phyloP scores from a whole-genome alignment of 176 grass and related monocot genomes.

The Bolboschoenus planiculmis region DNA sequence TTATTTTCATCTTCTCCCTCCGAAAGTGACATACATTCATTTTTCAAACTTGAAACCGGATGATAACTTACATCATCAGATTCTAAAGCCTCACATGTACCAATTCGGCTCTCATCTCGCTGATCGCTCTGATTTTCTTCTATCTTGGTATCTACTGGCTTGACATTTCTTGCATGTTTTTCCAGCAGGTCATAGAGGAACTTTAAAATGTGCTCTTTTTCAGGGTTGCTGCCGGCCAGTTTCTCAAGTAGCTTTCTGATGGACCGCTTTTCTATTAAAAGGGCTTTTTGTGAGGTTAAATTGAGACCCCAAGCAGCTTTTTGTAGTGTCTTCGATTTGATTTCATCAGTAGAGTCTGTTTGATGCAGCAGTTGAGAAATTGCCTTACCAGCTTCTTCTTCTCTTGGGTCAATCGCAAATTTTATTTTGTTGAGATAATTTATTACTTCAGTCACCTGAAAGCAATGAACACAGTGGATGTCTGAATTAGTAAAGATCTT shows the following conservation, averaged over 20 bases:
- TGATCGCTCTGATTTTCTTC: conserved; percentile 2
- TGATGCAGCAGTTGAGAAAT: conserved; percentile 18
- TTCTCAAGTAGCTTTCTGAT: conserved; percentile 22
- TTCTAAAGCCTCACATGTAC: not conserved
- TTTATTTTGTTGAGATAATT: conserved; percentile 12
- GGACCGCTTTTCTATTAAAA: conserved; percentile 31
- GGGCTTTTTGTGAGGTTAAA: conserved; percentile 24
- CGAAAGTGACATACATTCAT: conserved; percentile 22
- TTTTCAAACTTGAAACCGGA: conserved; percentile 30
- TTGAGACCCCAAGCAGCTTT: conserved; percentile 17
- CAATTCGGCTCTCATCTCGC: not conserved
- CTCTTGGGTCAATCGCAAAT: conserved; percentile 24
- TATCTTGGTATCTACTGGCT: not conserved
- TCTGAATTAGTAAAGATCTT: not conserved
- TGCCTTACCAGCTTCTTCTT: conserved; percentile 25
- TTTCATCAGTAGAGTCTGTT: conserved; percentile 19
- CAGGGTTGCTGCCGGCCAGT: not conserved
- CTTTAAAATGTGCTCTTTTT: conserved; percentile 7
- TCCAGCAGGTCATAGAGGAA: conserved; percentile 12
- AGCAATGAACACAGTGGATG: not conserved
- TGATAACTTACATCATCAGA: conserved; percentile 14
- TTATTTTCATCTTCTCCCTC: conserved; percentile 25
- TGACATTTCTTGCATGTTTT: conserved; percentile 25
- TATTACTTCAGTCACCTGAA: conserved; percentile 22
- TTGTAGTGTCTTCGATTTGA: conserved; percentile 6